phyloP scores from a whole-genome alignment of 371 early-diverging fungal genomes.

The Mucor irregularis region DNA sequence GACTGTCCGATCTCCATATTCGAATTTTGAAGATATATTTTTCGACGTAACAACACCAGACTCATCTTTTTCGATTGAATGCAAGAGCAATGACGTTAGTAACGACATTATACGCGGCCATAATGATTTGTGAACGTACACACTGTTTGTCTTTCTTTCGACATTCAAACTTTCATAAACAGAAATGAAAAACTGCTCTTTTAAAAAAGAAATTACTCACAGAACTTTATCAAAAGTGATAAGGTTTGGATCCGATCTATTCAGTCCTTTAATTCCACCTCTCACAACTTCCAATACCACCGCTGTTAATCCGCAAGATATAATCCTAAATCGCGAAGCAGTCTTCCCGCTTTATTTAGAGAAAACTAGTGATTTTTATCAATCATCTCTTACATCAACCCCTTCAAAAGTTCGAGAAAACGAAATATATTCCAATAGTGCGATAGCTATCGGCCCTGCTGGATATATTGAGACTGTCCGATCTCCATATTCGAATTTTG shows the following conservation, averaged over 20 bases:
- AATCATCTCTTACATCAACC: too few relatives aligned
- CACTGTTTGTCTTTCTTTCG: too few relatives aligned
- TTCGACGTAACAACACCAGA: background rate
- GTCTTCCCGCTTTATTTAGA: background rate
- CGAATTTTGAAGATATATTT: background rate
- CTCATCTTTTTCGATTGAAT: background rate
- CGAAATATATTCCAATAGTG: too few relatives aligned
- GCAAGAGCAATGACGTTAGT: too few relatives aligned
- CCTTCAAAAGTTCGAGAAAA: background rate
- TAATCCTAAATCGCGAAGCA: background rate
- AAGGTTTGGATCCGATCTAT: slow-evolving; percentile 1
- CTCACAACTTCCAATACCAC: background rate
- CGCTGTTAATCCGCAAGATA: background rate
- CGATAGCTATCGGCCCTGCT: background rate
- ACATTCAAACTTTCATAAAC: too few relatives aligned
- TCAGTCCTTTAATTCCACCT: background rate
- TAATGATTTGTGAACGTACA: too few relatives aligned
- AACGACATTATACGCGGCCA: too few relatives aligned
- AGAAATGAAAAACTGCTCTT: too few relatives aligned
- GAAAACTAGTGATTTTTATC: too few relatives aligned
- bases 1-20: background rate
- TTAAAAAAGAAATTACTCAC: too few relatives aligned
- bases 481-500: background rate
- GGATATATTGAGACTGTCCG: background rate
- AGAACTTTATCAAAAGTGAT: slow-evolving; percentile 2